Evolutionary conservation across 495 filamentous ascomycete genomes (phyloP).

Genomic region (Neurospora hispaniola): DNA sequence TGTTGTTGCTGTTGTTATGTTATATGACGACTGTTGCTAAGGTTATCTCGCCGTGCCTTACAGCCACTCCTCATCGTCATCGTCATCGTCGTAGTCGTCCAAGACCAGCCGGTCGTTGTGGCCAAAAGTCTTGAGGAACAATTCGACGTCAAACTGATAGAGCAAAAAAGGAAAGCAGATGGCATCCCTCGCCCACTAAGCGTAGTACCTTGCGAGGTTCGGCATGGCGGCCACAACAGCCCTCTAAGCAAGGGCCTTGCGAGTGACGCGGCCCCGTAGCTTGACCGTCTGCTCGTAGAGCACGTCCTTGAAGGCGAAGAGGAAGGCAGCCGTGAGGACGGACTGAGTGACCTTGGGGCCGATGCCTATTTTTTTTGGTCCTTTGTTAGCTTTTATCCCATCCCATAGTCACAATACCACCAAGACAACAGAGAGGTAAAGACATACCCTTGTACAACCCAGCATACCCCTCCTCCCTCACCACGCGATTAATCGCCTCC

Average conservation of each 20-base stretch:
- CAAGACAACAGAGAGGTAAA: no score
- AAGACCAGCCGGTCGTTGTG: no score
- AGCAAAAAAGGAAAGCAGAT: background rate
- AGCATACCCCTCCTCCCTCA: slow-evolving; percentile 76
- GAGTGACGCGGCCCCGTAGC: slow-evolving; percentile 31
- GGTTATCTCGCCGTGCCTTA: no score
- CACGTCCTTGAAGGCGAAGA: slow-evolving; percentile 97
- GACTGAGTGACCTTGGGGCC: slow-evolving; percentile 93
- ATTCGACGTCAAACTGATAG: background rate
- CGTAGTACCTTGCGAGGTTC: background rate
- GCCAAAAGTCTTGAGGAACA: no score
- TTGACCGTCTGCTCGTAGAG: slow-evolving; percentile 45
- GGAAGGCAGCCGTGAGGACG: slow-evolving; percentile 88
- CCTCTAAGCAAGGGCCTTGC: slow-evolving; percentile 24
- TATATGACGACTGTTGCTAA: no score
- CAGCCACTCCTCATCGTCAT: no score
- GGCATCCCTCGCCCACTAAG: background rate
- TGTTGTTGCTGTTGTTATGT: background rate
- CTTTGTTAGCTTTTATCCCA: no score
- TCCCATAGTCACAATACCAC: no score
- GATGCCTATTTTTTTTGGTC: no score
- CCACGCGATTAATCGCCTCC: slow-evolving; percentile 62
- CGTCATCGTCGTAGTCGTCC: no score
- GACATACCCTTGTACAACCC: slow-evolving; percentile 84
- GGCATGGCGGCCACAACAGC: background rate